Base-by-base conservation (phyloP, 208 protist genomes). In the Leishmania tropica region DNA sequence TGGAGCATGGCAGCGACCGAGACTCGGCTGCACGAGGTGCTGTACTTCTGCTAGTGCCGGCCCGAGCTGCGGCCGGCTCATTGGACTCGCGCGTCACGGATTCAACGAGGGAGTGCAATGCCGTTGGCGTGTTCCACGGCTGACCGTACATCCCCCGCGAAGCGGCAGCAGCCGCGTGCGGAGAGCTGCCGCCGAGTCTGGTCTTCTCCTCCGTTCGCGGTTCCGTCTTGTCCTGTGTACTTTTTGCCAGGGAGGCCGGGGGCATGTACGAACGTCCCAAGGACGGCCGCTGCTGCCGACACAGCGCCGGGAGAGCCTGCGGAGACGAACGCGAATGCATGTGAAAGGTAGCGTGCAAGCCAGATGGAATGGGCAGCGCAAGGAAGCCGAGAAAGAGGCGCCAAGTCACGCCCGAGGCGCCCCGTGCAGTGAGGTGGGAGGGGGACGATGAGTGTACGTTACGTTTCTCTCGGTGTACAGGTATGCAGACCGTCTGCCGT, bases 101-200 rank as follows among this genome's bases (percentile, higher is more conserved):
- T 37, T 58, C 35, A 2, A 56, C 62, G 71, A 78, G 76, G 7
- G 81, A 68, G 51, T 81, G 51, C 40, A 85, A 65, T 2, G 77
- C 78, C 4, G 75, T 31, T 21, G 81, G 81, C 17, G 76, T 85
- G 51, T 79, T 75, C 76, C 81, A 81, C 31, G 81, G 76, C 45
- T 78, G 81, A 1, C 81, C 81, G 56, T 71, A 85, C 4, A 54
- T 35, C 31, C 70, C n/a, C 17, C 54, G 62, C 1, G 75, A 75
- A 40, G 47, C 53, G 7, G 51, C 73, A 45, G 53, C 56, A 42
- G 54, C 31, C 15, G 37, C 54, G 3, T 13, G 21, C 6, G 48
- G 31, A 47, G 56, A 47, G 75, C 10, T 35, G 35, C 1, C 10
- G n/a, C 73, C 42, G 15, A 28, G 42, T 8, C 40, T 24, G 1